Evolutionary conservation across 2,329 filamentous ascomycete genomes (phyloP), one percentile per base, ranked within the genome.

Genomic region (Alternaria brassicicola): DNA sequence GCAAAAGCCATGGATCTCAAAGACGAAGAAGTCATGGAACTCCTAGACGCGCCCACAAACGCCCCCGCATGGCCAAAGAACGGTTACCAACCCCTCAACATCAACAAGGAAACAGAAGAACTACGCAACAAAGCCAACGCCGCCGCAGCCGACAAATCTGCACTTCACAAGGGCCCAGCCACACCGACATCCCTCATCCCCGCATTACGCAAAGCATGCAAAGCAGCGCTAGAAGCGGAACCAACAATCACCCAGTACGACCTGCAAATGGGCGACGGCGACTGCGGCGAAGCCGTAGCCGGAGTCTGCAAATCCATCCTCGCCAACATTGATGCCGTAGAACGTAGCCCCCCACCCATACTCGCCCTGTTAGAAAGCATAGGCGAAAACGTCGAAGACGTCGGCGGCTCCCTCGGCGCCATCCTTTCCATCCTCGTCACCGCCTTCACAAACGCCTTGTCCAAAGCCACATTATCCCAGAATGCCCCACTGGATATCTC

Each of bases 391-490:
- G 85, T 91, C 23, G 89, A 91, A 52, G 85, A 81, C 56, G 91
- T 91, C 84, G 89, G 90, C 71, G 89, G 89, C 53, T 91, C 89
- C 2, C 89, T 87, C 0, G 89, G 89, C 31, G 89, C 89, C 23
- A 84, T 92, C 58, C 89, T 90, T 67, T 89, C 90, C 70, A 97
- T 97, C 76, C 95, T 96, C 81, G 85, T 96, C 56, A 96, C 96
- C 69, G 88, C 92, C 0, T 88, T 97, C 63, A 79, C 79, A 1
- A 78, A 79, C 41, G 74, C 76, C 2, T 67, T 82, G 4, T 59
- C 69, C 15, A 61, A 67, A n/a, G 67, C 67, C 4, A 77, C 74
- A 3, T 64, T 74, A 0, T 66, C 62, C 4, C 47, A 59, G 12
- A 55, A 56, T 13, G 54, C 52, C 1, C 75, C 79, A 3, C 57